Base-by-base conservation (phyloP, 140 eudicot species). In the Anethum foeniculum region DNA sequence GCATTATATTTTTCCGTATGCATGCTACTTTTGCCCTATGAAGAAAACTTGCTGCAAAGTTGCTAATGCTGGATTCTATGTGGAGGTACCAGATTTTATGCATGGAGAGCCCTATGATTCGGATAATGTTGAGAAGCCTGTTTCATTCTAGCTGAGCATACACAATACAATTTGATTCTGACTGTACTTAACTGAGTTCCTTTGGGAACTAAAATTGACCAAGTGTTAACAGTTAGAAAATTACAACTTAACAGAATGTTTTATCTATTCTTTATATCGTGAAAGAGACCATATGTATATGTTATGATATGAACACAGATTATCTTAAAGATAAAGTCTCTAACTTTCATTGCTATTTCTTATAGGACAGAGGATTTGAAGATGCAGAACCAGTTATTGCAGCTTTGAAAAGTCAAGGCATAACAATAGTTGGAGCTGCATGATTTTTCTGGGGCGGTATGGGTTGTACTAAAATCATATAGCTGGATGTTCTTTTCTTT, bases 391-490 rank as follows among this genome's bases (percentile, higher is more conserved):
- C 85, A 30, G 86, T 92, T 80, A 73, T 92, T 80, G 86, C 83
- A 79, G 96, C 90, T 87, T 87, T 92, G 25, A 90, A 80, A 83
- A 90, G 86, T 62, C 88, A 87, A 82, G 97, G 97, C 77, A 47
- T 85, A 47, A 69, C 89, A 32, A 84, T 83, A 65, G 71, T 90
- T 82, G 97, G 91, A 80, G 96, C 96, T 78, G 97, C 90, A 67
- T 96, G 97, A 69, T 90, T 88, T 80, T 92, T 93, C 86, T 92
- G 92, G 91, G 96, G 97, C 28, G 97, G 97, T 92, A 76, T 86
- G 92, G 72, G 68, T 78, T 73, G 1, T 32, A 83, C 34, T 32
- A 5, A 77, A 68, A 43, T 56, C 38, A 36, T 30, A 58, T 9
- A 79, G 28, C 27, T 65, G n/a, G 56, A 7, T 36, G 9, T 23